Evolutionary conservation across 1,284 basidiomycete species (phyloP).

Genomic region (Heterobasidion parviporum): DNA sequence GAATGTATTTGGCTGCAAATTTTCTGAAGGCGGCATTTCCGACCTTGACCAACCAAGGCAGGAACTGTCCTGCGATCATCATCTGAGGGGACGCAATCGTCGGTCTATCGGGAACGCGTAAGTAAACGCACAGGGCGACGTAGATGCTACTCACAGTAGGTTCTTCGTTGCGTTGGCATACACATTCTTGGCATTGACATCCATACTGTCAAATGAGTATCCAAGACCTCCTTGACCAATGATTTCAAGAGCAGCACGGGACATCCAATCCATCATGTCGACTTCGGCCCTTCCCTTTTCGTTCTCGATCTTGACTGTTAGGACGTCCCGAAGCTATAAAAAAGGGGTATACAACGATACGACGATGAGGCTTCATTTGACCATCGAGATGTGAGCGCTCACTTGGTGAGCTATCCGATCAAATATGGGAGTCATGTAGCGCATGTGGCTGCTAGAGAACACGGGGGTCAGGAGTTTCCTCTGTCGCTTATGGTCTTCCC

Average conservation of each 20-base stretch:
- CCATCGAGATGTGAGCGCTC: background rate
- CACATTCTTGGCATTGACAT: slow-evolving; percentile 18
- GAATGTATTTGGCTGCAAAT: slow-evolving; percentile 25
- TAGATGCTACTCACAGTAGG: slow-evolving; percentile 17
- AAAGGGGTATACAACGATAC: background rate
- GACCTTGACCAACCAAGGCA: slow-evolving; percentile 25
- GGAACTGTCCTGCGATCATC: slow-evolving; percentile 16
- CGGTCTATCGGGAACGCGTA: slow-evolving; percentile 10
- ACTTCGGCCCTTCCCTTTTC: slow-evolving; percentile 15
- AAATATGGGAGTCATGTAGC: slow-evolving; percentile 2
- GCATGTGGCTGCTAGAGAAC: background rate
- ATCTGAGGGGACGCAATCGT: slow-evolving; percentile 11
- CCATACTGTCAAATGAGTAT: slow-evolving; percentile 27
- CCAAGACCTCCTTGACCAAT: slow-evolving; percentile 28
- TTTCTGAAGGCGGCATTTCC: slow-evolving; percentile 27
- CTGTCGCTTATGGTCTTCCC: background rate
- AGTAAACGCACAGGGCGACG: background rate
- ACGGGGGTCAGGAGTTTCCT: background rate
- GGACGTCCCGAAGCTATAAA: background rate
- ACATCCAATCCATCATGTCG: slow-evolving; percentile 31
- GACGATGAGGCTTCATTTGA: background rate
- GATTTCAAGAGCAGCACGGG: slow-evolving; percentile 24
- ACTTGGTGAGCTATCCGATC: background rate
- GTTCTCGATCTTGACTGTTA: background rate
- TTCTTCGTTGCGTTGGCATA: slow-evolving; percentile 23